Evolutionary conservation across 169 alveolate genomes (phyloP), one percentile per base, ranked within the genome.

Genomic region (Plasmodium inui): DNA sequence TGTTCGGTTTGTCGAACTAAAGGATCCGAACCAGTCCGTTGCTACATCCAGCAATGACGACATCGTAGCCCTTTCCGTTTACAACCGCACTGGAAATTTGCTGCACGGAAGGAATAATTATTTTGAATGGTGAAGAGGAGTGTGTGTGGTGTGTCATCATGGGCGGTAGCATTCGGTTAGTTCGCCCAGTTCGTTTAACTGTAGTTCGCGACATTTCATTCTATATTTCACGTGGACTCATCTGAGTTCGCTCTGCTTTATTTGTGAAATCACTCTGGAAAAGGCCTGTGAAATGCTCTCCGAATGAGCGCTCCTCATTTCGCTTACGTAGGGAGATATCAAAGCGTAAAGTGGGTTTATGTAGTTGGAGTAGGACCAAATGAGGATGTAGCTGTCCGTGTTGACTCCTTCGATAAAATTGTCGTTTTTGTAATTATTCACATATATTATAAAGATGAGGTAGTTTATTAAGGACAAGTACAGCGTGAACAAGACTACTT

Each of bases 41-140:
- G 32, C 83, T 88, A n/a, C 89, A 88, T 39, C 94, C 94, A 22
- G 94, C 94, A 72, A 88, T 78, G 28, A 88, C 88, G 72, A 88
- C 61, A 72, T 88, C 41, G 57, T 88, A 78, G 76, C 55, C 83
- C 44, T 72, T 88, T 78, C 46, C 94, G 81, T 88, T 88, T 34
- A 88, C 85, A 78, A 57, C 72, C n/a, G 89, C 94, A 61, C 89
- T 88, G 30, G 94, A 78, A 67, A 88, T 88, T 88, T 88, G 94
- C 94, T 88, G 72, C 30, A 88, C 26, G 44, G 72, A 30, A 10
- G 61, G 28, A 80, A 37, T 19, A 28, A 14, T 76, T 28, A 37
- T 76, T 28, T 76, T 76, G 41, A 76, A 32, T 28, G 22, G 50
- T 50, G 83, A 10, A 32, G 41, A 74, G 37, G 46, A 26, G 83